Conservation (phyloP, 352 stramenopile genomes). For the Globisporangium alternatum region DNA sequence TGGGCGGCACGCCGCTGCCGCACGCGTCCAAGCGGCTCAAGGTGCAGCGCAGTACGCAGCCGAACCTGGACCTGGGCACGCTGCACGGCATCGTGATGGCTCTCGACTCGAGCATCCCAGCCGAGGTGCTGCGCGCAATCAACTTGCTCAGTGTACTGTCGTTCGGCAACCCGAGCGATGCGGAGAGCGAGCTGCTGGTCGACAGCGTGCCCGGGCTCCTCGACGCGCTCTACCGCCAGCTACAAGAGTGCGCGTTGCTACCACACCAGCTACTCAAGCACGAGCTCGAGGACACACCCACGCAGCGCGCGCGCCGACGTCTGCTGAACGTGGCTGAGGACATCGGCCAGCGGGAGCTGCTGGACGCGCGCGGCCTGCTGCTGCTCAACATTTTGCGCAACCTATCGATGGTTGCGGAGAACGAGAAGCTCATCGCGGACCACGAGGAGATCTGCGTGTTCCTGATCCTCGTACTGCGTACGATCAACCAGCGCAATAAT, state of each 20-base stretch:
- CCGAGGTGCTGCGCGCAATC: conserved; percentile 52
- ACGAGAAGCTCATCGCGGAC: conserved; percentile 59
- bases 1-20: conserved; percentile 60
- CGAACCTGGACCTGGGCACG: conserved; percentile 48
- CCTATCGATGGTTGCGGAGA: conserved; percentile 64
- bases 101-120: conserved; percentile 58
- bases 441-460: conserved; percentile 68
- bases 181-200: conserved; percentile 59
- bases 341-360: conserved; percentile 47
- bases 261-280: conserved; percentile 27
- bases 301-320: conserved; percentile 22
- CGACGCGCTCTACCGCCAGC: conserved; percentile 71
- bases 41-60: conserved; percentile 35
- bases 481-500: conserved; percentile 29
- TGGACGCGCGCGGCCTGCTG: conserved; percentile 49
- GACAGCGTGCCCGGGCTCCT: conserved; percentile 69
- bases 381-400: conserved; percentile 83
- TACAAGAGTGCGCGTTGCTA: conserved; percentile 50
- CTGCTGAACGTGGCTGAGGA: conserved; percentile 47
- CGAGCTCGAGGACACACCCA: conserved; percentile 4
- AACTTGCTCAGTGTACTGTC: conserved; percentile 76
- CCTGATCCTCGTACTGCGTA: conserved; percentile 55
- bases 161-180: conserved; percentile 46
- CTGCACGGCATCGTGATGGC: conserved; percentile 70
- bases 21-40: conserved; percentile 65